Evolutionary conservation across 805 yeast genomes (phyloP), one percentile per base, ranked within the genome.

Genomic region (Scheffersomyces lignosus): DNA sequence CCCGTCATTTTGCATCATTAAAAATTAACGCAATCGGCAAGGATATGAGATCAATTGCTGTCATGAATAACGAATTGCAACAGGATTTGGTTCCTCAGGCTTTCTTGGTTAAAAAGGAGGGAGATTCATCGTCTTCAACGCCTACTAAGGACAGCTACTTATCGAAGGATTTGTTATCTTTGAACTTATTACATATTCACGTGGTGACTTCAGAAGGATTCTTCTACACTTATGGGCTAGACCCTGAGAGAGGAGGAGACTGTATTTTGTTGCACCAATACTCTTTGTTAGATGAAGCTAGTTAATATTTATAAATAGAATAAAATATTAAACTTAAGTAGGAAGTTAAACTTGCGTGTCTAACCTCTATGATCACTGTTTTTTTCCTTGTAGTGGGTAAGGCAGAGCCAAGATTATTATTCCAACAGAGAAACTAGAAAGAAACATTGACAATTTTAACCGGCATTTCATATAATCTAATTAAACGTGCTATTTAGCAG

Each of bases 181-280:
- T 60, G 41, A 60, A 57, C 34, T 47, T 66, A 18, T 54, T 49
- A 58, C 77, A 75, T 49, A 80, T 80, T 10, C 73, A 80, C 40
- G 91, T 89, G 4, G 87, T 87, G 3, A 87, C 96, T 1, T 75
- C 83, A 0, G 86, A 81, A 38, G 98, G 98, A 0, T 78, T 75
- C 47, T 83, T 86, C 47, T 84, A 83, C 51, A 86, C 84, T 34
- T 91, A 87, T 58, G 83, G 83, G 2, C 64, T 91, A 31, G 93
- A 88, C 44, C 82, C 93, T 0, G 95, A 83, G 43, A 64, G 90
- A 36, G 98, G 98, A 1, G 99, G 99, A 2, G 96, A 90, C 54
- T 91, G 98, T 62, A 77, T 83, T 27, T 65, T 88, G 43, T 65
- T 86, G 37, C 78, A 81, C 43, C 96, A 87, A 52, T 83, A 80